These are phyloP conservation scores for Articulospora tetracladia DNA, from an alignment of 495 filamentous ascomycete genomes.

Conservation along the genomic window DNA sequence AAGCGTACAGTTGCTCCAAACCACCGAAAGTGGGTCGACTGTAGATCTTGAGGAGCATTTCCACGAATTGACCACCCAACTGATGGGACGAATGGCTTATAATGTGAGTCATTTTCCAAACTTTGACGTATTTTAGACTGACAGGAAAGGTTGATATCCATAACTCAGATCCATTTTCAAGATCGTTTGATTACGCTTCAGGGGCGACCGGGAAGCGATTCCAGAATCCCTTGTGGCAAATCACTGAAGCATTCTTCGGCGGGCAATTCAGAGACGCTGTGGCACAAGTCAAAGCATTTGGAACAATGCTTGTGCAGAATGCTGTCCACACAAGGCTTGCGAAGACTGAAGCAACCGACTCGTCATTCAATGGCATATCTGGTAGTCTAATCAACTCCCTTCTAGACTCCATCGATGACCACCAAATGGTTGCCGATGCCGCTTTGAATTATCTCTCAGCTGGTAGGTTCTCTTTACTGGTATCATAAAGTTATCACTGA, in stretches of 20 bases:
- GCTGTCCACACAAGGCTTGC: slow-evolving; percentile 33
- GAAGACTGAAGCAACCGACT: slow-evolving; percentile 13
- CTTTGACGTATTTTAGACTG: neutral
- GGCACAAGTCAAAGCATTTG: slow-evolving; percentile 43
- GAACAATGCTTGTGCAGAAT: slow-evolving; percentile 44
- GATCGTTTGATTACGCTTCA: slow-evolving; percentile 54
- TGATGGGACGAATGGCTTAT: slow-evolving; percentile 61
- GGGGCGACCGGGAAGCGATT: slow-evolving; percentile 55
- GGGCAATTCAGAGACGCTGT: slow-evolving; percentile 40
- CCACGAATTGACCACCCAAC: slow-evolving; percentile 54
- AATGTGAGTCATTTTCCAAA: slow-evolving; percentile 30
- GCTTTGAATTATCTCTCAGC: slow-evolving; percentile 59
- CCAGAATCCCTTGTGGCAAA: slow-evolving; percentile 55
- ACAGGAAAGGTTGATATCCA: slow-evolving; percentile 52
- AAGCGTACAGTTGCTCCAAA: slow-evolving; percentile 33
- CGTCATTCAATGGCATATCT: slow-evolving; percentile 38
- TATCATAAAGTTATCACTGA: slow-evolving; percentile 9
- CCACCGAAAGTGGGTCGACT: slow-evolving; percentile 14
- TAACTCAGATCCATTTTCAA: slow-evolving; percentile 50
- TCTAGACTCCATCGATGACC: slow-evolving; percentile 46
- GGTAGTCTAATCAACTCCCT: slow-evolving; percentile 54
- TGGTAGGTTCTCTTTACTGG: slow-evolving; percentile 18
- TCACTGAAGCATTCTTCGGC: slow-evolving; percentile 50
- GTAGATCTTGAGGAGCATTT: slow-evolving; percentile 53
- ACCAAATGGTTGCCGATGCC: slow-evolving; percentile 49